Conservation (phyloP, 2,329 filamentous ascomycete genomes). For the Cryphonectria japonica region DNA sequence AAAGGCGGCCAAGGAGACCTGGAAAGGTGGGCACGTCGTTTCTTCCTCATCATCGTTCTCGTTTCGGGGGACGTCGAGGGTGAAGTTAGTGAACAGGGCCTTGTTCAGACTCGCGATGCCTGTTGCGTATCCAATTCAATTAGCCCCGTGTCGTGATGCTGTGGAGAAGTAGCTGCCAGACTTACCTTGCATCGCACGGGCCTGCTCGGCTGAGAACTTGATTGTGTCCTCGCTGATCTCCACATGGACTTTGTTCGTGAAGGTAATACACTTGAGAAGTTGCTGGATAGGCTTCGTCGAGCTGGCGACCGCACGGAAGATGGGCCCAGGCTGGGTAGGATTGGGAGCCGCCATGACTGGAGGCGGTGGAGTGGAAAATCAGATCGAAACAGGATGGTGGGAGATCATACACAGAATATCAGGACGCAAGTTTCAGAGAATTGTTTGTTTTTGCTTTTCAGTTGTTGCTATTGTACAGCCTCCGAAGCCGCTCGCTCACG, state of each 20-base stretch:
- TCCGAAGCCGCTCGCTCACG: slow-evolving; percentile 30
- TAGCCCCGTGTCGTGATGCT: slow-evolving; percentile 38
- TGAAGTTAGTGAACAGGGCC: slow-evolving; percentile 84
- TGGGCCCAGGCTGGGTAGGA: slow-evolving; percentile 40
- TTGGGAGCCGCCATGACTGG: slow-evolving; percentile 25
- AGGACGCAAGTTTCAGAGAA: slow-evolving; percentile 30
- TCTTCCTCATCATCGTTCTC: slow-evolving; percentile 46
- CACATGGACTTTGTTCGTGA: slow-evolving; percentile 61
- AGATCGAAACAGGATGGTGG: slow-evolving; percentile 12
- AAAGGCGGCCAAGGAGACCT: slow-evolving; percentile 83
- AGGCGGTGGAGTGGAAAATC: background rate
- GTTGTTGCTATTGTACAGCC: slow-evolving; percentile 48
- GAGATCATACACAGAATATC: slow-evolving; percentile 25
- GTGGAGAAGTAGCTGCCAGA: slow-evolving; percentile 21
- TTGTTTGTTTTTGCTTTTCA: slow-evolving; percentile 33
- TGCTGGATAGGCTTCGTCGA: slow-evolving; percentile 76
- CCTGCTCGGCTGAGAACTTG: slow-evolving; percentile 85
- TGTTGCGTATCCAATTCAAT: slow-evolving; percentile 35
- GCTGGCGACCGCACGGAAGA: slow-evolving; percentile 77
- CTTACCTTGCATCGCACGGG: slow-evolving; percentile 87
- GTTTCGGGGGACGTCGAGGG: slow-evolving; percentile 58
- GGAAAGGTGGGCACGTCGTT: slow-evolving; percentile 68
- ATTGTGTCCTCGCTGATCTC: slow-evolving; percentile 86
- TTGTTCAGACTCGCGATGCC: slow-evolving; percentile 85
- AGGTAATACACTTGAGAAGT: slow-evolving; percentile 61